Evolutionary conservation across 2,329 filamentous ascomycete species (phyloP), one percentile per base, ranked within the genome.

Genomic region (Exophiala bonariae): DNA sequence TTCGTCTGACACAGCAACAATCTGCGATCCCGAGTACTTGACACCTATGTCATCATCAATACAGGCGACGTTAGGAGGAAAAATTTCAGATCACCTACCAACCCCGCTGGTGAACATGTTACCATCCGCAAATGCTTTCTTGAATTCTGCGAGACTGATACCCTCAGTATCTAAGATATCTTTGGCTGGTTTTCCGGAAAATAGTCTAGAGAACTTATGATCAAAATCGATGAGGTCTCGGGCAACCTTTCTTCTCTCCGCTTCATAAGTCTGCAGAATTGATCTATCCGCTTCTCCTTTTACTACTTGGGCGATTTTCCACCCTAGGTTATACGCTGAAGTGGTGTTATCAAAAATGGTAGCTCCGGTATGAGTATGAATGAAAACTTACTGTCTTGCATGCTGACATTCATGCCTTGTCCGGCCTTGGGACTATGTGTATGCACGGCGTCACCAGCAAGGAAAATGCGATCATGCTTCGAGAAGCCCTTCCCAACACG

Each of bases 341-440:
- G n/a, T n/a, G n/a, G n/a, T n/a, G n/a, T n/a, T n/a, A n/a, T n/a
- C n/a, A n/a, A n/a, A n/a, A n/a, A n/a, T n/a, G n/a, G n/a, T n/a
- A n/a, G n/a, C n/a, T n/a, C n/a, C n/a, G n/a, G n/a, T n/a, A n/a
- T n/a, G n/a, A n/a, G n/a, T n/a, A n/a, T n/a, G n/a, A n/a, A n/a
- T n/a, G n/a, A n/a, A 4, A 71, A n/a, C n/a, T n/a, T n/a, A n/a
- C n/a, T 65, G 61, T 87, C 84, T 56, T 85, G 82, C 78, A 87
- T 84, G 22, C 74, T 79, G 2, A 85, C 78, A 55, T 87, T 87
- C 83, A 87, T 86, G 11, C 84, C 83, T 59, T 86, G 82, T 2
- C 82, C 82, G 0, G 80, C 82, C 59, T 86, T 86, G 14, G 82
- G 83, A 11, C 18, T 8, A 67, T 72, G 14, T 0, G 83, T 87